Evolutionary conservation across 352 stramenopile genomes (phyloP), one percentile per base, ranked within the genome.

Genomic region (Phytophthora boehmeriae): DNA sequence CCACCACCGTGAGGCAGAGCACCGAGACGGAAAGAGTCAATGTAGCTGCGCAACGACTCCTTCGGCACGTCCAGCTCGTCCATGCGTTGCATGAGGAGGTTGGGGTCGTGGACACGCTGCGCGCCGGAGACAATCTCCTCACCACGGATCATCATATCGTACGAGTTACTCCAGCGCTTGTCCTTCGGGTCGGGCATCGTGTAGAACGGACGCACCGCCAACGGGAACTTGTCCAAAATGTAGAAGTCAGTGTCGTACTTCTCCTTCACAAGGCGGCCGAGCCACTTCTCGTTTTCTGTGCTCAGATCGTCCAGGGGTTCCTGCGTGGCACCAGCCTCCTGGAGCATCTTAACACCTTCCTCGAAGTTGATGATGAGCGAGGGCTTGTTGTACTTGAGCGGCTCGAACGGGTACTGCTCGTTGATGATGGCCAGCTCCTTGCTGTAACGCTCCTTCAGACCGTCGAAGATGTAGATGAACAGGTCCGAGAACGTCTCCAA

Each of bases 221-320:
- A 72, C 28, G 98, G 98, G 85, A 99, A 99, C 86, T 99, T 99
- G 92, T 99, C 97, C 76, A 99, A 93, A 56, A 99, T 99, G 87
- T 98, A 99, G 73, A 99, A 99, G 80, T 99, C 98, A 59, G 97
- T 99, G 51, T 93, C 91, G 73, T 99, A 99, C 86, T 99, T 99
- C 51, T 97, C 92, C 71, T 97, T 96, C 14, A 99, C 95, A 39
- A 98, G 83, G 44, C 85, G 76, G 52, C 97, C 96, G 36, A 99
- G 92, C 66, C 91, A 96, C 81, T 99, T 99, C 76, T 99, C 98
- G 73, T 99, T 98, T 76, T 97, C 93, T 28, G 96, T 99, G 43
- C 72, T 98, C 54, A 96, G 48, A 41, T 96, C 89, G 20, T 94
- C 89, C 54, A 92, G 78, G 16, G 76, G 66, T 45, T 89, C 80